Conservation (phyloP, 768 basidiomycete species). For the Pleurotus ostreatus region DNA sequence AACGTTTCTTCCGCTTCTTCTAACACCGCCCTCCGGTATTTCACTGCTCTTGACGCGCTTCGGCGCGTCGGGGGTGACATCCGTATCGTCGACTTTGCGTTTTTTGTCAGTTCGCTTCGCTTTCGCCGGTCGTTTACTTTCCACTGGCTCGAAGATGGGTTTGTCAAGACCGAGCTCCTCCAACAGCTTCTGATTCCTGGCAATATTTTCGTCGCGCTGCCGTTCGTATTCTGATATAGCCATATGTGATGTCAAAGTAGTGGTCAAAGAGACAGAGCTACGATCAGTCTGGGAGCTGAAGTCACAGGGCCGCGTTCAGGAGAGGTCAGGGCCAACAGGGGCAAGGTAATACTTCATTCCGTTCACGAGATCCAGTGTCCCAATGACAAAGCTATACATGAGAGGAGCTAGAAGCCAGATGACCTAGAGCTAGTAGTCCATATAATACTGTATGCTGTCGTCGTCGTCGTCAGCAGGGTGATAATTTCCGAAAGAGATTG, state of each 20-base stretch:
- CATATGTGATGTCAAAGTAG: not conserved
- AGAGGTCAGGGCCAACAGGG: too few species aligned
- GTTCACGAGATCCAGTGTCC: too few species aligned
- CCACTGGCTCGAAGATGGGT: constrained; percentile 45
- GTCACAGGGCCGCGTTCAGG: too few species aligned
- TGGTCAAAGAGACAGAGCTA: too few species aligned
- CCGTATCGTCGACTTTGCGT: constrained; percentile 29
- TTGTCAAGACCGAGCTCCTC: constrained; percentile 39
- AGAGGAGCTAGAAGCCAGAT: too few species aligned
- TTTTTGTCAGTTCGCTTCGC: constrained; percentile 28
- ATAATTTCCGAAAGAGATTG: not conserved
- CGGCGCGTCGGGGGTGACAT: constrained; percentile 22
- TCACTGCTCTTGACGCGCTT: constrained; percentile 24
- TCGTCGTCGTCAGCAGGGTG: not conserved
- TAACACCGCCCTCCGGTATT: constrained; percentile 26
- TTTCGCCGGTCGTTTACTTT: constrained; percentile 27
- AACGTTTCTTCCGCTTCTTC: constrained; percentile 67
- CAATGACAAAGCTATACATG: too few species aligned
- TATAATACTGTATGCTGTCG: too few species aligned
- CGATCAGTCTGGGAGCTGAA: too few species aligned
- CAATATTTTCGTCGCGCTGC: constrained; percentile 29
- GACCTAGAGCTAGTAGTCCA: too few species aligned
- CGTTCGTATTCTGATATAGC: constrained; percentile 28
- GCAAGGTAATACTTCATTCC: too few species aligned
- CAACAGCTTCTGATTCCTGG: constrained; percentile 43